Base-by-base conservation (phyloP, 371 early-diverging fungal species). In the Lichtheimia ornata region DNA sequence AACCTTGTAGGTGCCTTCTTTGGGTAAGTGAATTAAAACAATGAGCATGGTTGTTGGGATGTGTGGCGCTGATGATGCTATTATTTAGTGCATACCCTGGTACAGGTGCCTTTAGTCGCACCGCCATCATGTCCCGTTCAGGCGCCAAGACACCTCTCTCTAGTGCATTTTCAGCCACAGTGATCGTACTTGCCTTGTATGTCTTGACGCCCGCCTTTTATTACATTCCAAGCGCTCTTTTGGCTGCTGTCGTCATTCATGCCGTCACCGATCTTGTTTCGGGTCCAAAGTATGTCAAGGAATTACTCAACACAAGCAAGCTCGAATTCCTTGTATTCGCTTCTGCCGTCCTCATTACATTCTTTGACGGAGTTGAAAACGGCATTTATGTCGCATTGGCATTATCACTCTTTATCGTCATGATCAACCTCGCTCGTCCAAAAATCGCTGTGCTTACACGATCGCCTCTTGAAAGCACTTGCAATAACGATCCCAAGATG, bases 81-180 rank as follows among this genome's bases (percentile, higher is more conserved):
- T 25, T n/a, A 35, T 50, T 20, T 49, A 88, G 91, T 14, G 91
- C 87, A 0, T 94, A 87, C 72, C 91, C 96, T 13, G 88, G 89
- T 7, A 93, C 94, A 30, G 96, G 95, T 17, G 91, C 94, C 3
- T 94, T 97, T 66, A 91, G 92, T 15, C 88, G 97, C 57, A 89
- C 93, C 0, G 92, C 94, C 18, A 84, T 95, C 64, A 93, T 92
- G 81, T 73, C 85, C 45, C 74, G 86, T 53, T 86, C 90, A 13
- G 94, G 94, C 5, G 91, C 89, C 22, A 79, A 87, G 50, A 91
- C 94, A 0, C 95, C 97, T 0, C 65, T 92, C 4, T 91, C 92
- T 1, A 91, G 92, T 17, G 66, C 91, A 20, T 84, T 93, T 70
- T 88, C 92, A 3, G 91, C 86, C 1, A 58, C 72, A 13, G 73